phyloP scores from a whole-genome alignment of 1,139 yeast species.

The Geotrichum siamense region DNA sequence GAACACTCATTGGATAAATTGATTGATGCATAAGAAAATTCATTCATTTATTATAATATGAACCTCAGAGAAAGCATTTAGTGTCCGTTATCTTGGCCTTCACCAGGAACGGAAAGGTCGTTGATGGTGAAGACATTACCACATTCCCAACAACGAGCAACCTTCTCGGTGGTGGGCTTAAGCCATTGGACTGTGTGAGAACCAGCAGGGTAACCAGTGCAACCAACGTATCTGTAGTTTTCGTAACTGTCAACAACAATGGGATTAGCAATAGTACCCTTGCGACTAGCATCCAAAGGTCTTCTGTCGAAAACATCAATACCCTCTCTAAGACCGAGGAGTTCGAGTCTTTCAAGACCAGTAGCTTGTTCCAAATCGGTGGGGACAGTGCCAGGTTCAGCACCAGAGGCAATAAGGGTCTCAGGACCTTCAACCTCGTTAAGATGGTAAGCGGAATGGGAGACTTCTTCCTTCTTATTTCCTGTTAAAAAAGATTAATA shows the following conservation, averaged over 20 bases:
- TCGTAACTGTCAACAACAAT: constrained; percentile 84
- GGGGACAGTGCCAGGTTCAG: constrained; percentile 75
- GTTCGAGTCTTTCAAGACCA: constrained; percentile 95
- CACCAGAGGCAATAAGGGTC: constrained; percentile 87
- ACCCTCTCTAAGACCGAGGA: constrained; percentile 93
- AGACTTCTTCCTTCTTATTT: constrained; percentile 27
- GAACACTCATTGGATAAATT: too few species aligned
- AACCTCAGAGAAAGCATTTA: constrained; percentile 9
- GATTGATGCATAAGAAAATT: neutral
- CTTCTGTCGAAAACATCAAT: constrained; percentile 88
- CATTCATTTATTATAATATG: constrained; percentile 4
- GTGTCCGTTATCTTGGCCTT: constrained; percentile 43
- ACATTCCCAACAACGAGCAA: constrained; percentile 98
- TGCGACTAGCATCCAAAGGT: constrained; percentile 81
- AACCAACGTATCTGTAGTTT: constrained; percentile 92
- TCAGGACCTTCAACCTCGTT: constrained; percentile 76
- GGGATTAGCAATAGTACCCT: constrained; percentile 84
- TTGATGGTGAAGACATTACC: constrained; percentile 90
- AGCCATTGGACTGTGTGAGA: constrained; percentile 90
- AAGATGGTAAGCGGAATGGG: constrained; percentile 59
- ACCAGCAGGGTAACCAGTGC: constrained; percentile 94
- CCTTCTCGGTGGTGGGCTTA: constrained; percentile 75
- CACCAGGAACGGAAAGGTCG: constrained; percentile 77
- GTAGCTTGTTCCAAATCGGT: constrained; percentile 94
- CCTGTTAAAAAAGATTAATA: constrained; percentile 2